Evolutionary conservation across 2,329 filamentous ascomycete genomes (phyloP).

Genomic region (Dactylellina haptotyla): DNA sequence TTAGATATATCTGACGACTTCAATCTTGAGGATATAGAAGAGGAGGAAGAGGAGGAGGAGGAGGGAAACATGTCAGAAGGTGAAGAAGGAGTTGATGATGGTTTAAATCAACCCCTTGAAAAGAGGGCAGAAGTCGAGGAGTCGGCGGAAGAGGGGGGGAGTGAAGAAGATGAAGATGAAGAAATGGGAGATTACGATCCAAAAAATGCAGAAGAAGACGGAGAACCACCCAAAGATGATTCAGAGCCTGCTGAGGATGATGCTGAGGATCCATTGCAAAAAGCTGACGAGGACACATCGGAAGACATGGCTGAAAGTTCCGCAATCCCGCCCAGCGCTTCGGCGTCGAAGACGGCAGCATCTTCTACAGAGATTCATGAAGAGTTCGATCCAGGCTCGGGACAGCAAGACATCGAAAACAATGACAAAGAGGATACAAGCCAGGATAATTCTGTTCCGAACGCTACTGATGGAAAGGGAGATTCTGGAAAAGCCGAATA

Average conservation of each 20-base stretch:
- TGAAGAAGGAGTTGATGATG: slow-evolving; percentile 65
- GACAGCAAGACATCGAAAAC: slow-evolving; percentile 55
- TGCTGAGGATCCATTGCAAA: slow-evolving; percentile 13
- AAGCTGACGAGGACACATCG: slow-evolving; percentile 27
- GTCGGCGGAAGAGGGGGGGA: slow-evolving; percentile 62
- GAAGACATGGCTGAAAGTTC: slow-evolving; percentile 54
- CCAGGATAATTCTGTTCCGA: slow-evolving; percentile 51
- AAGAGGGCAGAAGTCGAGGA: slow-evolving; percentile 64
- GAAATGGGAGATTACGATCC: slow-evolving; percentile 66
- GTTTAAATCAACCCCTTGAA: slow-evolving; percentile 57
- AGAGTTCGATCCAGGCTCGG: slow-evolving; percentile 53
- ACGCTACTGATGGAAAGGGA: slow-evolving; percentile 30
- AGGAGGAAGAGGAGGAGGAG: slow-evolving; percentile 66
- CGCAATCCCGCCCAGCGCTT: slow-evolving; percentile 50
- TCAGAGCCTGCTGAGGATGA: slow-evolving; percentile 61
- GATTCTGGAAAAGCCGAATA: slow-evolving; percentile 44
- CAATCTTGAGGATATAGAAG: slow-evolving; percentile 77
- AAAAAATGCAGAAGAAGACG: slow-evolving; percentile 64
- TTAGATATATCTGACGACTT: slow-evolving; percentile 89
- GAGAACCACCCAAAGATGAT: slow-evolving; percentile 66
- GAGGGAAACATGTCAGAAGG: slow-evolving; percentile 69
- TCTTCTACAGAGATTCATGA: slow-evolving; percentile 55
- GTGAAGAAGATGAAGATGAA: slow-evolving; percentile 64
- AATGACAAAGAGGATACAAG: slow-evolving; percentile 50
- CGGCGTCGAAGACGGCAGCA: slow-evolving; percentile 52